Evolutionary conservation across 1,139 yeast species (phyloP).

Genomic region (Magnusiomyces paraingens): DNA sequence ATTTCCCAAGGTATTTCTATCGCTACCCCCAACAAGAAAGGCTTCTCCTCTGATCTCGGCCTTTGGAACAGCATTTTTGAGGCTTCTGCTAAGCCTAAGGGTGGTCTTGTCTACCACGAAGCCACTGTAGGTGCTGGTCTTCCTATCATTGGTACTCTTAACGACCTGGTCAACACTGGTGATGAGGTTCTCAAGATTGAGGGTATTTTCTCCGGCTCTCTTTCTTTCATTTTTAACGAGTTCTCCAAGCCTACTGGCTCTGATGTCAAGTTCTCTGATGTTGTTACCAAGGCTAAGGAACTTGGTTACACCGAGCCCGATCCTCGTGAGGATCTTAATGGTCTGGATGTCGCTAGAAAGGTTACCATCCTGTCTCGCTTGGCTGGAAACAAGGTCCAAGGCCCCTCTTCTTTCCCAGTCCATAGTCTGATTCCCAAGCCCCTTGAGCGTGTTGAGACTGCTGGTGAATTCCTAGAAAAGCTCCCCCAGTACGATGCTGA

Average conservation of each 20-base stretch:
- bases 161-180: slow-evolving; percentile 84
- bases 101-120: slow-evolving; percentile 90
- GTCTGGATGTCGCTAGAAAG: slow-evolving; percentile 96
- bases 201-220: slow-evolving; percentile 94
- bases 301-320: slow-evolving; percentile 98
- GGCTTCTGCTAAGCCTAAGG: slow-evolving; percentile 41
- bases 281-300: slow-evolving; percentile 79
- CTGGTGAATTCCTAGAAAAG: slow-evolving; percentile 69
- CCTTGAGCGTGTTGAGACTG: slow-evolving; percentile 66
- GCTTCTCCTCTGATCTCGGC: slow-evolving; percentile 72
- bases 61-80: slow-evolving; percentile 73
- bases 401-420: slow-evolving; percentile 95
- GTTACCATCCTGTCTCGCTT: slow-evolving; percentile 93
- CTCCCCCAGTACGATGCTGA: slow-evolving; percentile 80
- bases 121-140: slow-evolving; percentile 99
- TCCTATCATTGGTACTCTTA: slow-evolving; percentile 83
- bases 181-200: slow-evolving; percentile 86
- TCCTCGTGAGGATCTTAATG: slow-evolving; percentile 97
- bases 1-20: slow-evolving; percentile 75
- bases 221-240: slow-evolving; percentile 93
- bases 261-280: slow-evolving; percentile 73
- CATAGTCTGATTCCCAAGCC: slow-evolving; percentile 86
- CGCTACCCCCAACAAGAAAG: slow-evolving; percentile 98
- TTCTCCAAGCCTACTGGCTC: slow-evolving; percentile 62
- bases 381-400: slow-evolving; percentile 75